phyloP scores from a whole-genome alignment of 2,329 filamentous ascomycete species.

The Cyclaneusma minus region DNA sequence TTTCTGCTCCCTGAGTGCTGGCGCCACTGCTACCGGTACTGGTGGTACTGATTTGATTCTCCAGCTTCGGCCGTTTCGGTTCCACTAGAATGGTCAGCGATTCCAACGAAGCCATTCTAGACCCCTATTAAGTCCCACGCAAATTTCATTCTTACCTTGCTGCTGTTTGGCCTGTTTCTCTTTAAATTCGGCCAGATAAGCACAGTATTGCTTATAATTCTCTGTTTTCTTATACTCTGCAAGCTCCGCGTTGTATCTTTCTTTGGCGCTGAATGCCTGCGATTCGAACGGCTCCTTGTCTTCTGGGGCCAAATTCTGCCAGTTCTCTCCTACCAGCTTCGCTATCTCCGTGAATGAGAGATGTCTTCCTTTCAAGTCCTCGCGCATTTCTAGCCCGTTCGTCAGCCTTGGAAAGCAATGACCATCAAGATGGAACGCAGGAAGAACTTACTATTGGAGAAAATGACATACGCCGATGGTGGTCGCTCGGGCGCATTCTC shows the following conservation, averaged over 20 bases:
- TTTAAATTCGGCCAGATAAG: conserved; percentile 66
- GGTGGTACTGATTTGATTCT: background rate
- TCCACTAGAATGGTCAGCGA: background rate
- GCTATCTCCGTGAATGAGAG: conserved; percentile 73
- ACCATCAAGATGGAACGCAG: too few relatives aligned
- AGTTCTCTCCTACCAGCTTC: conserved; percentile 67
- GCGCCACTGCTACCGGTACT: conserved; percentile 1
- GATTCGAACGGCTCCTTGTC: conserved; percentile 61
- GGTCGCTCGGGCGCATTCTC: conserved; percentile 68
- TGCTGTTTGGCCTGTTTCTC: conserved; percentile 46
- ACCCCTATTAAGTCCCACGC: too few relatives aligned
- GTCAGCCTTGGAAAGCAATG: too few relatives aligned
- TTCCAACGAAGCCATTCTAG: background rate
- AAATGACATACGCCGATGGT: conserved; percentile 71
- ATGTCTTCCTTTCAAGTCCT: conserved; percentile 60
- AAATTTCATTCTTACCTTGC: conserved; percentile 30
- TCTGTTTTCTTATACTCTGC: conserved; percentile 64
- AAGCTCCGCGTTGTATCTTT: conserved; percentile 60
- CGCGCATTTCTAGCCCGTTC: conserved; percentile 46
- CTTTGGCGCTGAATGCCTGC: conserved; percentile 58
- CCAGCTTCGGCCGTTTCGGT: conserved; percentile 3
- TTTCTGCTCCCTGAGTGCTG: conserved; percentile 1
- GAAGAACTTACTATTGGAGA: conserved; percentile 62
- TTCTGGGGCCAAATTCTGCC: conserved; percentile 52
- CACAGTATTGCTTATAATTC: conserved; percentile 50